Base-by-base conservation (phyloP, 2,329 filamentous ascomycete genomes). In the Xylaria sp. region DNA sequence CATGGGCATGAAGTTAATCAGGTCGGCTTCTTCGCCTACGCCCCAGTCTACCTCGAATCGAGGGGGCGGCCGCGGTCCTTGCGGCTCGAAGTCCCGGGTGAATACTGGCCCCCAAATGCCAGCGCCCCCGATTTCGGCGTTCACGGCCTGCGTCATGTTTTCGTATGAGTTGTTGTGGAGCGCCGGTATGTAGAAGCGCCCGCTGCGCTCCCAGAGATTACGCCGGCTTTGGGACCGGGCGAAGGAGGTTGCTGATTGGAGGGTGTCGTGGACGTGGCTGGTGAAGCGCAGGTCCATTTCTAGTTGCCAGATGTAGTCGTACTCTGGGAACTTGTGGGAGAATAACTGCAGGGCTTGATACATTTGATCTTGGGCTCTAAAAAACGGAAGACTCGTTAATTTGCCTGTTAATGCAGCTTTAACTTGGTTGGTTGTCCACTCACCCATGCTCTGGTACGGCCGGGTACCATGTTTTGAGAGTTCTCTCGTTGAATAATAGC, bases 1-100 rank as follows among this genome's bases (percentile, higher is more conserved):
- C 57, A 93, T 85, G 0, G 91, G 91, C 78, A 92, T 92, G 73
- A 93, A 86, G 0, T 90, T 91, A 77, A 93, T 92, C 60, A 93
- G 83, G 74, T 93, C 91, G 3, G 91, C 90, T 18, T 88, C 85
- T 79, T 93, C 90, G 70, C 85, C 88, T 2, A 92, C 86, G 66
- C 91, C 91, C 82, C 91, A 92, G 61, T 82, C 75, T 2, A 71
- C 68, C 47, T 74, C 69, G 1, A 62, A 48, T 3, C 69, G 60
- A 8, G 63, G 5, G n/a, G 65, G 70, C 9, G 63, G 57, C 23
- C 55, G 21, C 3, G 47, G 74, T 85, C 84, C 1, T 84, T 83
- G 57, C 84, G 80, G 60, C 86, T 82, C 63, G 89, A 88, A 47
- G 12, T 69, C 65, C 8, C 50, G 84, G 75, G 63, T 81, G 79